These are phyloP conservation scores for Trametes sp. DNA, from an alignment of 1,284 basidiomycete genomes.

Conservation along the genomic window DNA sequence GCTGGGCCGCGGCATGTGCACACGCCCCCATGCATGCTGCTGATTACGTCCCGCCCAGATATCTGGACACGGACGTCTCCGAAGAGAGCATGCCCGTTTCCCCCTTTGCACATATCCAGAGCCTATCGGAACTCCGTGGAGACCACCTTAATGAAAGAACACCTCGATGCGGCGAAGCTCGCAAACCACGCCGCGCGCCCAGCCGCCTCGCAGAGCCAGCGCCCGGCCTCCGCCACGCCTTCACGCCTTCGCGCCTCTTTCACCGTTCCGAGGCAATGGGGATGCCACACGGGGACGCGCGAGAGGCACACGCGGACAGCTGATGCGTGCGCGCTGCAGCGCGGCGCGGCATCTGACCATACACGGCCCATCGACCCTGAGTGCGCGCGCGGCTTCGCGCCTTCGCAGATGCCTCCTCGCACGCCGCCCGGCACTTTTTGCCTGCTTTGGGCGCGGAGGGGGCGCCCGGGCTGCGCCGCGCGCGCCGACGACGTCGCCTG, in stretches of 20 bases:
- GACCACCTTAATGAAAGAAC: constrained; percentile 17
- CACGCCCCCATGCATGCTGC: not conserved
- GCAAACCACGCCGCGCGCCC: not conserved
- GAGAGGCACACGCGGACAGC: not conserved
- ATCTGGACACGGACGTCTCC: not conserved
- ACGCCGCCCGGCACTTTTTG: constrained; percentile 8
- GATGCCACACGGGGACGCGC: not conserved
- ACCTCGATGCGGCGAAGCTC: not conserved
- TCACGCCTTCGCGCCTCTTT: no score
- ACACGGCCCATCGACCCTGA: constrained; percentile 25
- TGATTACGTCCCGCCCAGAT: constrained; percentile 2
- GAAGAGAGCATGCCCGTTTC: not conserved
- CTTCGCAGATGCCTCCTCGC: constrained; percentile 14
- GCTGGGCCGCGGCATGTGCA: not conserved
- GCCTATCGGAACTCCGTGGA: constrained; percentile 21
- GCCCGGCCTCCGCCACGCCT: not conserved
- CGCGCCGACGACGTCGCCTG: constrained; percentile 1
- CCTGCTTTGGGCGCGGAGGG: constrained; percentile 1
- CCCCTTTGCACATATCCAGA: constrained; percentile 4
- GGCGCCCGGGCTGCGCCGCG: constrained; percentile 4
- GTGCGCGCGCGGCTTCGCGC: constrained; percentile 11
- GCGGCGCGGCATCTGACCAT: constrained; percentile 22
- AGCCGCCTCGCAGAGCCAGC: not conserved
- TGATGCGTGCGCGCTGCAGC: not conserved
- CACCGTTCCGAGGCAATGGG: no score